phyloP scores from a whole-genome alignment of 768 basidiomycete genomes.

The Amanita muscaria region DNA sequence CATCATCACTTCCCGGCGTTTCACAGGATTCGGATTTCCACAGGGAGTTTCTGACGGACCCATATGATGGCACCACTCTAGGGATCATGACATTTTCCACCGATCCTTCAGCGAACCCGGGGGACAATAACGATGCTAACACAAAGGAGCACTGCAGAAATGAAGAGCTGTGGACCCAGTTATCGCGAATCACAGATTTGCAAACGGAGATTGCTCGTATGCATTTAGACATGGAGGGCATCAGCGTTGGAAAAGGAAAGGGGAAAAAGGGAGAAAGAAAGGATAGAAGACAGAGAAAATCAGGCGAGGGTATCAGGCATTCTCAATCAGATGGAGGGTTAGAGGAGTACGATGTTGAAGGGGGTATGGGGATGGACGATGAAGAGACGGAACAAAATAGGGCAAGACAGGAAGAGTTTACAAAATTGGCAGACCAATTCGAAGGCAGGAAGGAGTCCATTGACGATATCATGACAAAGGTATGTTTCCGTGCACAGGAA shows the following conservation, averaged over 20 bases:
- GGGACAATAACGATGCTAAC: constrained; percentile 13
- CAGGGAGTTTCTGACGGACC: constrained; percentile 28
- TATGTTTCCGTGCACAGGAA: constrained; percentile 18
- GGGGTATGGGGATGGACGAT: constrained; percentile 41
- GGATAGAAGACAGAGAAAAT: constrained; percentile 25
- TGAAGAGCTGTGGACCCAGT: constrained; percentile 57
- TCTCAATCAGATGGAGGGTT: constrained; percentile 15
- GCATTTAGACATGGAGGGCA: constrained; percentile 70
- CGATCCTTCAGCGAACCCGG: constrained; percentile 10
- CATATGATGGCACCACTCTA: constrained; percentile 37
- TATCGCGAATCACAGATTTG: constrained; percentile 60
- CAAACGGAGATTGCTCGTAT: constrained; percentile 65
- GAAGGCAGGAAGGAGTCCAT: constrained; percentile 62
- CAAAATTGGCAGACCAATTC: constrained; percentile 58
- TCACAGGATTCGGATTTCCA: constrained; percentile 6
- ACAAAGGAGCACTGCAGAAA: constrained; percentile 14
- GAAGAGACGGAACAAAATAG: constrained; percentile 47
- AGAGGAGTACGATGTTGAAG: constrained; percentile 35
- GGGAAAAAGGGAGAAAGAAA: constrained; percentile 24
- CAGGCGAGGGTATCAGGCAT: constrained; percentile 12
- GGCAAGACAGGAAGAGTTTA: constrained; percentile 60
- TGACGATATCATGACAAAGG: constrained; percentile 67
- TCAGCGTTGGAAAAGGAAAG: constrained; percentile 31
- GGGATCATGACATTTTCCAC: constrained; percentile 20
- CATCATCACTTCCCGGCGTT: constrained; percentile 6